Base-by-base conservation (phyloP, 768 basidiomycete genomes). In the Tulasnella sp. region DNA sequence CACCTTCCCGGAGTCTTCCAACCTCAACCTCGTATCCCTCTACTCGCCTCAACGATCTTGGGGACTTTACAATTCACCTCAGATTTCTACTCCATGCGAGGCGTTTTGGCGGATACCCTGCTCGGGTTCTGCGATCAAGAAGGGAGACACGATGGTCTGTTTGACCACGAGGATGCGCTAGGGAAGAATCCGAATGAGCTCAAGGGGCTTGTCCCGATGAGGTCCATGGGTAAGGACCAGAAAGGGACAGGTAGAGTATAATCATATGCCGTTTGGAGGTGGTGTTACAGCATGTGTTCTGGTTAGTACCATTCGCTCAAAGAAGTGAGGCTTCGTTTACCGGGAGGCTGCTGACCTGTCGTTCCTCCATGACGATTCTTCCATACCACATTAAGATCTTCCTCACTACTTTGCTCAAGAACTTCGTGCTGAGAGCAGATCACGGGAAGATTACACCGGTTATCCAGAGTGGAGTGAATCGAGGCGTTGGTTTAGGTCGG, bases 1-100 rank as follows among this genome's bases (percentile, higher is more conserved):
- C 72, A 72, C 22, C 78, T 72, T 28, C 12, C 69, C 60, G 64
- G 31, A 22, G 73, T 79, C 78, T 72, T 79, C 60, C 78, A 79
- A 73, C 74, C 78, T 58, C 34, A 40, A 28, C 78, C 78, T 34
- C 28, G 14, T 3, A 20, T 80, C n/a, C 79, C 79, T 12, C 48
- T 80, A 24, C 74, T 80, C 48, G 9, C n/a, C 14, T 76, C 79
- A 24, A 76, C 75, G 8, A 46, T 77, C 34, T 31, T 12, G 76
- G 79, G 76, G 75, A 58, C 74, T 9, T 34, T 80, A 16, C 79
- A 75, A 46, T 80, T 46, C 74, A 60, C 74, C 40, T 44, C 74
- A 9, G 79, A 80, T n/a, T 34, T 75, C 2, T 80, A 80, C 73
- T 80, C 79, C 24, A 80, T 80, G 44, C 72, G 79, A 22, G 75